phyloP scores from a whole-genome alignment of 495 filamentous ascomycete species.

The Penicillium psychrofluorescens region DNA sequence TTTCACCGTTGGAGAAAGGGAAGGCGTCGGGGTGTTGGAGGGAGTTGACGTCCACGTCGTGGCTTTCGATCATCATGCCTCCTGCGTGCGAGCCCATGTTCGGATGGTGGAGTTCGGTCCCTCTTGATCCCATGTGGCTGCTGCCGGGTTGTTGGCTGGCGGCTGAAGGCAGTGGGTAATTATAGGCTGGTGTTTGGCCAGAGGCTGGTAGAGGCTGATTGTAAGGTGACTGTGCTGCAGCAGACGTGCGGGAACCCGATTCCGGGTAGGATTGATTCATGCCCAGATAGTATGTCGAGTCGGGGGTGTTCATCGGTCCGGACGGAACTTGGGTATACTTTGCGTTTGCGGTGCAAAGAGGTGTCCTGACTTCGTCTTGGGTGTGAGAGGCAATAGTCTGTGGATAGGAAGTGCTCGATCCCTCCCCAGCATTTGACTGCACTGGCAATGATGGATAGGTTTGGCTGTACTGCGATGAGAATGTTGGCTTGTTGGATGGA shows the following conservation, averaged over 20 bases:
- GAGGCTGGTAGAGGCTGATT: conserved; percentile 38
- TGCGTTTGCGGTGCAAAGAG: conserved; percentile 8
- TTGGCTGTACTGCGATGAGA: conserved; percentile 29
- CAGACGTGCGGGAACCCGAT: conserved; percentile 15
- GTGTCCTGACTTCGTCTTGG: conserved; percentile 9
- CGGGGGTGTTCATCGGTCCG: conserved; percentile 3
- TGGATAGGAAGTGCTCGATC: conserved; percentile 14
- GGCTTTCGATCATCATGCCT: conserved; percentile 63
- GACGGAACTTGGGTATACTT: conserved; percentile 16
- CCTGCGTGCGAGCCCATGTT: conserved; percentile 29
- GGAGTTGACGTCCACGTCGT: conserved; percentile 58
- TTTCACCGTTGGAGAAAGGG: conserved; percentile 45
- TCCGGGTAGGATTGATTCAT: conserved; percentile 22
- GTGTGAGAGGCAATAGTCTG: conserved; percentile 11
- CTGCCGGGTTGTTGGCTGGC: conserved; percentile 31
- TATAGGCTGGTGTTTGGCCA: conserved; percentile 12
- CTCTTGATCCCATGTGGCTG: conserved; percentile 28
- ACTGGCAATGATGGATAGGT: conserved; percentile 20
- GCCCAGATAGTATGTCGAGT: conserved; percentile 24
- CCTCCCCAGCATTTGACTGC: conserved; percentile 12
- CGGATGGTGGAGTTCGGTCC: conserved; percentile 22
- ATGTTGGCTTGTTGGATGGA: conserved; percentile 11
- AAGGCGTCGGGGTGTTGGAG: conserved; percentile 36
- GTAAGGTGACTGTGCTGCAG: conserved; percentile 37
- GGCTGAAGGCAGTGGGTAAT: conserved; percentile 20